Evolutionary conservation across 371 early-diverging fungal species (phyloP), one percentile per base, ranked within the genome.

Genomic region (Ecytonucleospora hepatopenaei): DNA sequence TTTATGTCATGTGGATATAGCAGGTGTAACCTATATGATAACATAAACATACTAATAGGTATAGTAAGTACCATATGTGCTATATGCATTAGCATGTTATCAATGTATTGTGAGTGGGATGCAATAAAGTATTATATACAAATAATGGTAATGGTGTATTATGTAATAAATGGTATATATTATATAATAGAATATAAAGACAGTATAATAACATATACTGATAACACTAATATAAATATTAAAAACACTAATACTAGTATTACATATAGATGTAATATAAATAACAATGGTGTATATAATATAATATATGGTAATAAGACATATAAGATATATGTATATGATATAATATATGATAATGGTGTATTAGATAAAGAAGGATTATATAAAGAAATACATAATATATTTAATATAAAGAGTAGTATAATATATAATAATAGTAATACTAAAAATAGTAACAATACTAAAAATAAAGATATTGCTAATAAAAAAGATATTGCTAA

Each of bases 271-370:
- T 30, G 26, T 27, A 55, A 58, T 27, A 34, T 40, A 28, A 54
- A 34, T 17, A 40, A 59, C 21, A 30, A 66, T 65, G 34, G 58
- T 2, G 54, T 56, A 35, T 69, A 69, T 3, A 67, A 66, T 46
- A 54, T 62, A n/a, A 40, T 34, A 31, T 46, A 40, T 30, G 58
- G 48, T 26, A 68, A 65, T 19, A 55, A 33, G 46, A 73, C 70
- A 34, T 73, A 67, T 35, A 30, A 31, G 33, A 72, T 62, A 55
- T 51, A 40, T 34, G 56, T 75, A n/a, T 69, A 35, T 31, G 73
- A 76, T 19, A 32, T 76, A 48, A 72, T 67, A 59, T 27, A 72
- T 47, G 47, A 64, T 32, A 51, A 51, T 8, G 76, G 76, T 17
- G 49, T 21, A 48, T 26, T 76, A 27, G 40, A 58, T 28, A 62